These are phyloP conservation scores for Albugo candida DNA, from an alignment of 352 stramenopile species.

Conservation along the genomic window DNA sequence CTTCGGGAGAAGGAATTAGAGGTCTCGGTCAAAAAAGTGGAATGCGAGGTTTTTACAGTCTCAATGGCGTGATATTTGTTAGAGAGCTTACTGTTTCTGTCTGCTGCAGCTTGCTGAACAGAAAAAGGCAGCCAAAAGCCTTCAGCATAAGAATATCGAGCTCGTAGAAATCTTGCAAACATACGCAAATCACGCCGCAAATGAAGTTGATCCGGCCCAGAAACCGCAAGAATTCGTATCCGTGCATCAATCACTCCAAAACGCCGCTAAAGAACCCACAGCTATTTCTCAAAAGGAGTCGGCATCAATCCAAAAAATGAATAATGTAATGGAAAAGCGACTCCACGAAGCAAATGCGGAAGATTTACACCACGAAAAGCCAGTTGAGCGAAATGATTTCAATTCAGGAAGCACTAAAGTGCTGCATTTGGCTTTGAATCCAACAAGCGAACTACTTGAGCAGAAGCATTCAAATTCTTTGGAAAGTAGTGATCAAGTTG, in stretches of 20 bases:
- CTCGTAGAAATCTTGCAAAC: slow-evolving; percentile 19
- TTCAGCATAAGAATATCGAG: slow-evolving; percentile 35
- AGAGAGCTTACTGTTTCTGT: neutral
- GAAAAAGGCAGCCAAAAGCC: slow-evolving; percentile 19
- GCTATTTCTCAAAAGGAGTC: slow-evolving; percentile 4
- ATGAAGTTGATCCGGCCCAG: neutral
- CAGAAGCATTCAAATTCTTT: slow-evolving; percentile 26
- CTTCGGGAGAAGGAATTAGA: slow-evolving; percentile 23
- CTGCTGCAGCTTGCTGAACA: neutral
- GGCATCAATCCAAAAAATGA: slow-evolving; percentile 15
- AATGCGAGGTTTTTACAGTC: too few relatives aligned
- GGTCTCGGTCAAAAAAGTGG: slow-evolving; percentile 14
- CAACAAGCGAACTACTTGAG: slow-evolving; percentile 43
- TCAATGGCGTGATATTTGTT: neutral
- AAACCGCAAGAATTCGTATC: slow-evolving; percentile 5
- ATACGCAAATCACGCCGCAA: too few relatives aligned
- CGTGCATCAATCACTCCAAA: slow-evolving; percentile 23
- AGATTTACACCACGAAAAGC: slow-evolving; percentile 42
- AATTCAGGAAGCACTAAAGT: slow-evolving; percentile 73
- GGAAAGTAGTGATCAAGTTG: slow-evolving; percentile 1
- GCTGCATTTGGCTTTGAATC: slow-evolving; percentile 71
- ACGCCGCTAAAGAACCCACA: neutral
- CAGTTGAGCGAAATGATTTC: slow-evolving; percentile 50
- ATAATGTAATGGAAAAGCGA: slow-evolving; percentile 25
- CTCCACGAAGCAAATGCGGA: slow-evolving; percentile 47